These are phyloP conservation scores for Vavraia culicis DNA, from an alignment of 371 early-diverging fungal species.

Conservation along the genomic window DNA sequence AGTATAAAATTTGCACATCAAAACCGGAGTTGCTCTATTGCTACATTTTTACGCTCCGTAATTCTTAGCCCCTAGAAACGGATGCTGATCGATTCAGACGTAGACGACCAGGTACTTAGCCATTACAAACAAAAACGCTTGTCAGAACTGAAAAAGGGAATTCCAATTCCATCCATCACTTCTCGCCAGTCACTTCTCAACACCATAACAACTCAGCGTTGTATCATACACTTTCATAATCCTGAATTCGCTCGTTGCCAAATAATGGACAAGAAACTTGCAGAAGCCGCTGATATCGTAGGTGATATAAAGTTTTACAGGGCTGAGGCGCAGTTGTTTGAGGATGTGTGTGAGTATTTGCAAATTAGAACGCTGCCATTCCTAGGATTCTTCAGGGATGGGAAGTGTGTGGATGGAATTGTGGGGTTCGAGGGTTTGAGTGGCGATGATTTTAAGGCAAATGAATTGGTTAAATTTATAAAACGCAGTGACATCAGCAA, in stretches of 20 bases:
- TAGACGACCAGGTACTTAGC: slow-evolving; percentile 23
- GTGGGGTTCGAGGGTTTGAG: slow-evolving; percentile 39
- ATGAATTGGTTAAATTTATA: slow-evolving; percentile 6
- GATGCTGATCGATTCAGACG: too few relatives aligned
- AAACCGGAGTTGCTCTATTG: too few relatives aligned
- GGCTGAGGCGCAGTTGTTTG: slow-evolving; percentile 23
- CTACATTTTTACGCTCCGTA: too few relatives aligned
- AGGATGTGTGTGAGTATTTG: slow-evolving; percentile 16
- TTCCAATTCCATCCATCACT: slow-evolving; percentile 4
- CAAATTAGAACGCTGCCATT: slow-evolving; percentile 31
- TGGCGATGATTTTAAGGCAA: slow-evolving; percentile 1
- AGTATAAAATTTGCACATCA: too few relatives aligned
- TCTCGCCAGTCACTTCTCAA: slow-evolving; percentile 28
- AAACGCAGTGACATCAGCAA: slow-evolving; percentile 1
- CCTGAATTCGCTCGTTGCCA: slow-evolving; percentile 27
- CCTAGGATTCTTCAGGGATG: slow-evolving; percentile 35
- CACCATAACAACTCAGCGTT: slow-evolving; percentile 15
- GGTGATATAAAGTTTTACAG: slow-evolving; percentile 24
- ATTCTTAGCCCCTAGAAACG: too few relatives aligned
- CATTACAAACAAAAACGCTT: slow-evolving; percentile 19
- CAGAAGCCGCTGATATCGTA: slow-evolving; percentile 9
- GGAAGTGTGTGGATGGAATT: slow-evolving; percentile 35
- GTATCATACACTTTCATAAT: slow-evolving; percentile 39
- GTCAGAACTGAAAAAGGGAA: slow-evolving; percentile 4
- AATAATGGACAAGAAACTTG: slow-evolving; percentile 27